These are phyloP conservation scores for Xylaria castorea DNA, from an alignment of 495 filamentous ascomycete genomes.

Conservation along the genomic window DNA sequence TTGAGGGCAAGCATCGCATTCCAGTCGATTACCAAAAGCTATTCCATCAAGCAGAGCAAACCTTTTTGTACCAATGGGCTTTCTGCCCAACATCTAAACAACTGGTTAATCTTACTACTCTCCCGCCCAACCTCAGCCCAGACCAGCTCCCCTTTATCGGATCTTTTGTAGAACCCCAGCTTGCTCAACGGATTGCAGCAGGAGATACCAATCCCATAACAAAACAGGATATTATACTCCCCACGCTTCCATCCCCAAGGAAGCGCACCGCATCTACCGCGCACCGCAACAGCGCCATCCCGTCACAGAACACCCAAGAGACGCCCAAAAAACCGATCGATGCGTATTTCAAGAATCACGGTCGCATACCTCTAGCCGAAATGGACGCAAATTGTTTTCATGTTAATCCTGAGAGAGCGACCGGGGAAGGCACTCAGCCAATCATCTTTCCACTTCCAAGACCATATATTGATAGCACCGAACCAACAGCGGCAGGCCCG, in stretches of 20 bases:
- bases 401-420: constrained; percentile 42
- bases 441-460: constrained; percentile 57
- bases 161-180: constrained; percentile 65
- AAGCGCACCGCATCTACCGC: constrained; percentile 48
- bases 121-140: constrained; percentile 63
- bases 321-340: constrained; percentile 72
- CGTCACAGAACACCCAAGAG: constrained; percentile 45
- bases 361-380: constrained; percentile 80
- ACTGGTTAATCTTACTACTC: constrained; percentile 74
- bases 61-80: constrained; percentile 93
- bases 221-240: constrained; percentile 68
- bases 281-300: constrained; percentile 33
- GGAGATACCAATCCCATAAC: constrained; percentile 92
- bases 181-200: constrained; percentile 77
- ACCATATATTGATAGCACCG: constrained; percentile 49
- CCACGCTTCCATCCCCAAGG: constrained; percentile 41
- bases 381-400: constrained; percentile 83
- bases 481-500: constrained; percentile 3
- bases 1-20: constrained; percentile 83
- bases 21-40: constrained; percentile 77
- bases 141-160: constrained; percentile 83
- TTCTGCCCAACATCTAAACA: constrained; percentile 77
- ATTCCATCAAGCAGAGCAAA: constrained; percentile 86
- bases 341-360: constrained; percentile 74
- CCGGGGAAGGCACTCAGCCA: constrained; percentile 42